A percentile compares a stretch with the other conserved stretches of the same genome.
These are phyloP conservation scores for Onygena corvina DNA, from an alignment of 2,329 filamentous ascomycete species.

Conservation along the genomic window DNA sequence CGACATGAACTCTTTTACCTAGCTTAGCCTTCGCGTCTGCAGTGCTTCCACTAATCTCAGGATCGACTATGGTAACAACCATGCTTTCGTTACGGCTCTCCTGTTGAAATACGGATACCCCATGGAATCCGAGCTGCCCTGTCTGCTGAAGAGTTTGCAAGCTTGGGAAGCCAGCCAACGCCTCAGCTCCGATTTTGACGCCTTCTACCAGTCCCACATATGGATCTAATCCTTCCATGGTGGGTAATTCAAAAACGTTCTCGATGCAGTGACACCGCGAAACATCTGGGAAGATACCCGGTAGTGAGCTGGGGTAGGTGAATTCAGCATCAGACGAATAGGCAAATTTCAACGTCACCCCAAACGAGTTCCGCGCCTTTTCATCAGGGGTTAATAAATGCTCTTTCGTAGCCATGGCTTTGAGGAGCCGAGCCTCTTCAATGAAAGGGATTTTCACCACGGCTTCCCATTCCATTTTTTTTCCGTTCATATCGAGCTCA, in stretches of 20 bases:
- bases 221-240: conserved; percentile 77
- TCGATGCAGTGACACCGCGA: conserved; percentile 79
- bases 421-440: conserved; percentile 72
- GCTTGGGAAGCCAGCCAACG: conserved; percentile 88
- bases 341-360: conserved; percentile 84
- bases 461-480: conserved; percentile 99
- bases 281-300: conserved; percentile 82
- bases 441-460: conserved; percentile 99
- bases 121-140: conserved; percentile 71
- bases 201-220: conserved; percentile 73
- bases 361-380: conserved; percentile 74
- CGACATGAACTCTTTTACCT: conserved; percentile 76
- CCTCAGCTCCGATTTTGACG: conserved; percentile 65
- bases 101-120: conserved; percentile 87
- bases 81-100: conserved; percentile 96
- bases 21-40: conserved; percentile 66
- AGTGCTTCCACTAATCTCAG: conserved; percentile 57
- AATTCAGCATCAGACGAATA: conserved; percentile 68
- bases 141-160: conserved; percentile 75
- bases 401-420: conserved; percentile 78
- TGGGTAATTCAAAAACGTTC: conserved; percentile 91
- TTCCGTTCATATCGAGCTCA: conserved; percentile 97
- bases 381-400: conserved; percentile 65
- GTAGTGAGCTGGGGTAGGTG: conserved; percentile 73
- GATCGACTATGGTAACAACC: conserved; percentile 70